phyloP scores from a whole-genome alignment of 2,329 filamentous ascomycete species.

The Microcyclospora pomicola region DNA sequence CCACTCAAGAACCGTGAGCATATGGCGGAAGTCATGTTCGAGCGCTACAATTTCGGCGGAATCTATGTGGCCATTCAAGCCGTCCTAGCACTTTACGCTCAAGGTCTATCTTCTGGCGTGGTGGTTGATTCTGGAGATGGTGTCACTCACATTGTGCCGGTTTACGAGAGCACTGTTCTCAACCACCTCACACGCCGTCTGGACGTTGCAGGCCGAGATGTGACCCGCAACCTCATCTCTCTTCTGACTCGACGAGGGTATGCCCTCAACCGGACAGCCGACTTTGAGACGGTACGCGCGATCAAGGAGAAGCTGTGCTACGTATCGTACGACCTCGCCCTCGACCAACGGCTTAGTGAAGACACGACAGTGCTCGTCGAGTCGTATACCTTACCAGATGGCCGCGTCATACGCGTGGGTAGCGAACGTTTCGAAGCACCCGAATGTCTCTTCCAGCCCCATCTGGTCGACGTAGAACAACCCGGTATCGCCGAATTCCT shows the following conservation, averaged over 20 bases:
- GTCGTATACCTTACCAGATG: conserved; percentile 92
- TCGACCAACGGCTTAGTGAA: conserved; percentile 91
- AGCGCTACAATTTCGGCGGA: conserved; percentile 87
- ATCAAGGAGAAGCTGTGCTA: conserved; percentile 99
- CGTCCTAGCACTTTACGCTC: conserved; percentile 87
- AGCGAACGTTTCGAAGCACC: conserved; percentile 96
- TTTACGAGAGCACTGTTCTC: conserved; percentile 94
- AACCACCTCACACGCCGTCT: conserved; percentile 91
- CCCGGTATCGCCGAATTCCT: conserved; percentile 93
- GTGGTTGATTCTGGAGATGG: conserved; percentile 97
- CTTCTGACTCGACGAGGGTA: conserved; percentile 88
- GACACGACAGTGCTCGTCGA: conserved; percentile 96
- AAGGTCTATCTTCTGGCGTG: conserved; percentile 74
- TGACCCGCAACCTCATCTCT: conserved; percentile 95
- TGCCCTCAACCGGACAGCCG: conserved; percentile 91
- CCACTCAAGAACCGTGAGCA: conserved; percentile 91
- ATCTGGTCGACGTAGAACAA: conserved; percentile 93
- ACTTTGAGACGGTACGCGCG: conserved; percentile 96
- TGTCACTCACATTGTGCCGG: conserved; percentile 95
- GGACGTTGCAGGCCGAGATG: conserved; percentile 90
- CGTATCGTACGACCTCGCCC: conserved; percentile 91
- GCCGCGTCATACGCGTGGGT: conserved; percentile 87
- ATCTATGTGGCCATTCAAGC: conserved; percentile 98
- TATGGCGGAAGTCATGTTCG: conserved; percentile 99
- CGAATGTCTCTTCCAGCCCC: conserved; percentile 96